phyloP scores from a whole-genome alignment of 2,329 filamentous ascomycete genomes.

The Lachnellula occidentalis region DNA sequence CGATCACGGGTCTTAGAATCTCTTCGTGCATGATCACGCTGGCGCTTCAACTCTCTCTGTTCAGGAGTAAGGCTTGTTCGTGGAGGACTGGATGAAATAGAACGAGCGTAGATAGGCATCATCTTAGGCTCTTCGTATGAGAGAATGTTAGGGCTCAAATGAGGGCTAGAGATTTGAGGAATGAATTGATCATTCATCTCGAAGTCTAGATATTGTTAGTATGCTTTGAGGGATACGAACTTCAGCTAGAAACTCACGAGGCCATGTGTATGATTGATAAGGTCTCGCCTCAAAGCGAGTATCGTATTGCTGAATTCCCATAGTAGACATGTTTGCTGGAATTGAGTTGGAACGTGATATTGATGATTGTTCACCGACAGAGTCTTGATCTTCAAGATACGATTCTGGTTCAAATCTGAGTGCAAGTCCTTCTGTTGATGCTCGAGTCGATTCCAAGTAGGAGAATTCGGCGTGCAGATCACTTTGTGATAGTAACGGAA shows the following conservation, averaged over 20 bases:
- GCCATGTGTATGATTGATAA: conserved; percentile 30
- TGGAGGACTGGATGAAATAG: conserved; percentile 51
- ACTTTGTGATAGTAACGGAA: conserved; percentile 25
- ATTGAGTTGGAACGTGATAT: conserved; percentile 23
- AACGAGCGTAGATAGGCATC: conserved; percentile 29
- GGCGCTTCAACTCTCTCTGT: conserved; percentile 57
- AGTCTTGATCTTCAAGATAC: conserved; percentile 12
- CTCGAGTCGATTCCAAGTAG: conserved; percentile 23
- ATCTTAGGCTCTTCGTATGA: conserved; percentile 29
- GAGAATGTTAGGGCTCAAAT: conserved; percentile 22
- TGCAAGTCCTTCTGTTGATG: conserved; percentile 18
- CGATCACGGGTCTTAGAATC: conserved; percentile 53
- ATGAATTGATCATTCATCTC: conserved; percentile 29
- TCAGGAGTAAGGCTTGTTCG: conserved; percentile 49
- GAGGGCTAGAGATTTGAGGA: conserved; percentile 22
- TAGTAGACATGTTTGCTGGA: conserved; percentile 27
- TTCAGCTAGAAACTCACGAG: conserved; percentile 23
- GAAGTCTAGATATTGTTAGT: conserved; percentile 25
- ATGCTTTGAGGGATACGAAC: not conserved
- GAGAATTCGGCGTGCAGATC: conserved; percentile 28
- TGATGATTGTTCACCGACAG: conserved; percentile 12
- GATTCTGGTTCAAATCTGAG: conserved; percentile 25
- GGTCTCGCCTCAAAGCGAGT: conserved; percentile 25
- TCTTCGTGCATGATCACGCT: conserved; percentile 53
- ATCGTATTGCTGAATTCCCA: conserved; percentile 31